phyloP scores from a whole-genome alignment of 2,329 filamentous ascomycete species.

The Thelonectria rubi region DNA sequence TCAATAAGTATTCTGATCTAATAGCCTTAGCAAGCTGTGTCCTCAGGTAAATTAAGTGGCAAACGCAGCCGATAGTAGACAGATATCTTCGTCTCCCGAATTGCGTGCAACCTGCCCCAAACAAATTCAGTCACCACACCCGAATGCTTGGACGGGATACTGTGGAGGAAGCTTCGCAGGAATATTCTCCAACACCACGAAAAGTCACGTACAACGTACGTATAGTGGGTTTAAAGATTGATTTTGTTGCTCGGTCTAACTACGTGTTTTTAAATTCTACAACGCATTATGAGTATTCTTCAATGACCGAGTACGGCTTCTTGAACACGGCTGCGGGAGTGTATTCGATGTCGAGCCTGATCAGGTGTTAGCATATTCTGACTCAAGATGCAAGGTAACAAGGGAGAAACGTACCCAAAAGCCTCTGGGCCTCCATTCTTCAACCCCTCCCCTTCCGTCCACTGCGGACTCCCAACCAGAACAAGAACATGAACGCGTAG shows the following conservation, averaged over 20 bases:
- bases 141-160: too few species aligned
- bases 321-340: neutral
- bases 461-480: conserved; percentile 20
- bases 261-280: too few species aligned
- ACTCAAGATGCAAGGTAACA: neutral
- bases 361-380: neutral
- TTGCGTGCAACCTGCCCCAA: too few species aligned
- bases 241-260: neutral
- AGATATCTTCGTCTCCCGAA: too few species aligned
- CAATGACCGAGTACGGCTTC: neutral
- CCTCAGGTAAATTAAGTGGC: neutral
- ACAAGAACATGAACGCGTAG: conserved; percentile 20
- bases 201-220: too few species aligned
- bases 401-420: conserved; percentile 7
- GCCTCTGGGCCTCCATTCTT: conserved; percentile 2
- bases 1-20: too few species aligned
- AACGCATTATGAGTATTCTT: neutral
- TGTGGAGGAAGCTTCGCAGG: too few species aligned
- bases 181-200: too few species aligned
- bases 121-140: too few species aligned
- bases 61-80: too few species aligned
- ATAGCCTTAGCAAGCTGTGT: neutral
- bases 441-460: conserved; percentile 23
- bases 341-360: neutral
- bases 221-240: neutral